Evolutionary conservation across 306 rosid species (phyloP).

Genomic region (Citrullus amarus): DNA sequence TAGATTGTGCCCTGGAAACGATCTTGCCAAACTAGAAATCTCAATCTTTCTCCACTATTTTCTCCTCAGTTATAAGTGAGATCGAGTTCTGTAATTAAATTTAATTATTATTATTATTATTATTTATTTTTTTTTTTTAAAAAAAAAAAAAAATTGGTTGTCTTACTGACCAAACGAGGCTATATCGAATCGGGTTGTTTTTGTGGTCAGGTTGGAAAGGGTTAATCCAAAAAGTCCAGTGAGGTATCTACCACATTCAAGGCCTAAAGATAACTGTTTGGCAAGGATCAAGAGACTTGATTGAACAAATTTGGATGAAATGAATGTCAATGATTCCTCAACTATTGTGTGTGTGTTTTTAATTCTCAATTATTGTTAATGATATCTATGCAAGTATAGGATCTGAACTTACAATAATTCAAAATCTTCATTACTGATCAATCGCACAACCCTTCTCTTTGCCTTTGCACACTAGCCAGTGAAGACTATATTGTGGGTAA

Average conservation of each 20-base stretch:
- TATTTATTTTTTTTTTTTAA: no score
- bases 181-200: no score
- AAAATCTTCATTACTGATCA: no score
- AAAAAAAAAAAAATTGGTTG: no score
- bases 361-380: neutral
- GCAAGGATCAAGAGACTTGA: constrained; percentile 33
- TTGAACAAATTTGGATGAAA: neutral
- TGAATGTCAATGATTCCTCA: neutral
- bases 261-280: constrained; percentile 69
- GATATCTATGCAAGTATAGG: no score
- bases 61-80: constrained; percentile 52
- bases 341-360: neutral
- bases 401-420: no score
- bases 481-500: no score
- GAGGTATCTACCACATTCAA: constrained; percentile 61
- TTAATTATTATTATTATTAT: no score
- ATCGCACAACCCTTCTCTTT: no score
- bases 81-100: constrained; percentile 8
- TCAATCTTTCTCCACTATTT: constrained; percentile 71
- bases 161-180: no score
- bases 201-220: constrained; percentile 41
- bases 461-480: no score
- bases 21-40: constrained; percentile 64
- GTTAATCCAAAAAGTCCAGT: constrained; percentile 36
- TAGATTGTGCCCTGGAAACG: constrained; percentile 68